Base-by-base conservation (phyloP, 1,284 basidiomycete species). In the Exobasidium cylindrosporum region DNA sequence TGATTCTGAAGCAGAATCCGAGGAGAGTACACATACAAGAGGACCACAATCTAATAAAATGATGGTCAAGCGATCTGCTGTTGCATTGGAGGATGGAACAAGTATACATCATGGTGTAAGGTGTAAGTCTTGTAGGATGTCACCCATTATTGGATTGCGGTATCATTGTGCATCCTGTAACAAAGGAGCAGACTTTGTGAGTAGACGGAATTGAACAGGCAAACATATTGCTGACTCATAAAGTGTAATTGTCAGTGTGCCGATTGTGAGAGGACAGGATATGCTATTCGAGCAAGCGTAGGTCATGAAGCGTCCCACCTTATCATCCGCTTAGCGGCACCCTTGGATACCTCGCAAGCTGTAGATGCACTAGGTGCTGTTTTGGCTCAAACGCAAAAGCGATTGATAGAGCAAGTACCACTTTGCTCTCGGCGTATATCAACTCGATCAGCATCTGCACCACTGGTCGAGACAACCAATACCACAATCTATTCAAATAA, bases 161-260 rank as follows among this genome's bases (percentile, higher is more conserved):
- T 61, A 50, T 58, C 60, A 61, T 26, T 61, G 60, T 58, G 47
- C 53, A 6, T 28, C 43, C 13, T 61, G 60, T 14, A 26, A 21
- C 17, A 58, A 49, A 24, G 60, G 60, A 1, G 57, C 32, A 21
- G 60, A 61, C 57, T 60, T 60, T 43, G 58, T 60, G 44, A 57
- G 58, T 60, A 10, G 30, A 40, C 35, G 7, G 35, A 40, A 40
- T 40, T 40, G 35, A 40, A 40, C 17, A 7, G 17, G 17, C 35
- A 7, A 40, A 40, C 17, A 40, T 10, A 40, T n/a, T 2, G 24
- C 17, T 0, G 13, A 21, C 23, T 31, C 4, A 24, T 46, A 43
- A 57, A 54, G n/a, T n/a, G n/a, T n/a, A n/a, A n/a, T n/a, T n/a
- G n/a, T n/a, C n/a, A 40, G 35, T 61, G 60, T 14, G 23, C 60